A percentile compares a stretch with the other conserved stretches of the same genome.
These are phyloP conservation scores for Butyriboletus loyo DNA, from an alignment of 768 basidiomycete species.

Conservation along the genomic window DNA sequence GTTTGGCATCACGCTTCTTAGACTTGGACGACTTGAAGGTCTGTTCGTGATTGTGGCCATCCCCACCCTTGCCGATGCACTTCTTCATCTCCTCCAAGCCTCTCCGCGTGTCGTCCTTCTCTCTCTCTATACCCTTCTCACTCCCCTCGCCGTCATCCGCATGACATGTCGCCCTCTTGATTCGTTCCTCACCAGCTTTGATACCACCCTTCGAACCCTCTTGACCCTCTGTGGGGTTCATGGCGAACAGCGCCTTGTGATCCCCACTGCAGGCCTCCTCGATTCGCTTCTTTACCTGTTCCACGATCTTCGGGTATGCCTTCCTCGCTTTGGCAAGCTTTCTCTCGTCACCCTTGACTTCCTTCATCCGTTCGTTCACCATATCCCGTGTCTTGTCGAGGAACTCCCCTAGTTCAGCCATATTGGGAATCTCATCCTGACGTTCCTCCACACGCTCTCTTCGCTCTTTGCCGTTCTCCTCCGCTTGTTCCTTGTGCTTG, in stretches of 20 bases:
- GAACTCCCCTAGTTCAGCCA: slow-evolving; percentile 9
- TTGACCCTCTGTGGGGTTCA: too few relatives aligned
- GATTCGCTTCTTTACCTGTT: slow-evolving; percentile 6
- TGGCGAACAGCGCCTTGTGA: too few relatives aligned
- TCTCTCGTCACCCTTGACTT: slow-evolving; percentile 14
- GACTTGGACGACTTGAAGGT: too few relatives aligned
- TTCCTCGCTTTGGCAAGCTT: slow-evolving; percentile 18
- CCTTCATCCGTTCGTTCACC: slow-evolving; percentile 14
- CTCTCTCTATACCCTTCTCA: slow-evolving; percentile 2
- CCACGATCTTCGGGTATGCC: slow-evolving; percentile 12
- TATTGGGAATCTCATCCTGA: background rate
- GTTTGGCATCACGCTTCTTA: slow-evolving; percentile 21
- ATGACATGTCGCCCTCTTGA: background rate
- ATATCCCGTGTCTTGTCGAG: too few relatives aligned
- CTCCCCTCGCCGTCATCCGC: background rate
- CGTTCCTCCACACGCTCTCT: background rate
- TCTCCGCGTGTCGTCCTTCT: too few relatives aligned
- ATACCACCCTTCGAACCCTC: slow-evolving; percentile 2
- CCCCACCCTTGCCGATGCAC: background rate
- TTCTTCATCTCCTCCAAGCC: slow-evolving; percentile 17
- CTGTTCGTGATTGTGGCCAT: slow-evolving; percentile 11
- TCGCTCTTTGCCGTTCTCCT: background rate
- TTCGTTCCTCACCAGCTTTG: slow-evolving; percentile 4
- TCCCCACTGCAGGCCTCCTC: background rate
- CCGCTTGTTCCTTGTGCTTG: background rate